Evolutionary conservation across 2,329 filamentous ascomycete genomes (phyloP), one percentile per base, ranked within the genome.

Genomic region (Ophiosphaerella narmari): DNA sequence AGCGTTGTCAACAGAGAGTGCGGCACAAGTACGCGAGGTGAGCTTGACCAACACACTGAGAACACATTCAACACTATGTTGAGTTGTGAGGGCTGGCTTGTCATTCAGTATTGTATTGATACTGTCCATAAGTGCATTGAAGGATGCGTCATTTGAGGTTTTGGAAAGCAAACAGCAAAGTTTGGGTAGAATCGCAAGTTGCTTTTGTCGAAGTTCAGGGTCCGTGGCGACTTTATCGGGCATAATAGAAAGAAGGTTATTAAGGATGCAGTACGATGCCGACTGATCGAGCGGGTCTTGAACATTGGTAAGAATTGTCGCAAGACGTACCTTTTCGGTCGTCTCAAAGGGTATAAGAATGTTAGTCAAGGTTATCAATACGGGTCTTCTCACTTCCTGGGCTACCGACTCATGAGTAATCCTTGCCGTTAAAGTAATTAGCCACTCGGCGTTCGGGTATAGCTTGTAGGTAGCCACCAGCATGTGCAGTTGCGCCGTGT

Each of bases 131-230:
- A 77, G 75, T 0, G 60, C 74, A 1, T 77, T 84, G 41, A 80
- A 84, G 50, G 71, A 78, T 46, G 74, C 78, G 48, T 78, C 80
- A 12, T 84, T 75, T 61, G 84, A 79, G 77, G 80, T 74, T 0
- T 80, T 83, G 3, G 50, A 45, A 14, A 72, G 52, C 3, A 66
- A 45, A 4, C 39, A 39, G 40, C 66, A 70, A 5, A 71, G 32
- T 16, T 41, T 51, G 1, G 68, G 67, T 2, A 73, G 44, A 2
- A 73, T 35, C 8, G 61, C 55, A 4, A 70, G 56, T 31, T 70
- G 67, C 35, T 63, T 64, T 33, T 59, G 55, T 39, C 57, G 69
- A 11, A 62, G 34, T 38, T 62, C 58, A 9, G 50, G 24, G 26
- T 67, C 57, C 5, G 58, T 59, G 5, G 60, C 57, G 13, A 52